Percentiles rank a stretch among this genome's conserved stretches.
Conservation (phyloP, 2,329 filamentous ascomycete species). For the Hymenoscyphus occultus region DNA sequence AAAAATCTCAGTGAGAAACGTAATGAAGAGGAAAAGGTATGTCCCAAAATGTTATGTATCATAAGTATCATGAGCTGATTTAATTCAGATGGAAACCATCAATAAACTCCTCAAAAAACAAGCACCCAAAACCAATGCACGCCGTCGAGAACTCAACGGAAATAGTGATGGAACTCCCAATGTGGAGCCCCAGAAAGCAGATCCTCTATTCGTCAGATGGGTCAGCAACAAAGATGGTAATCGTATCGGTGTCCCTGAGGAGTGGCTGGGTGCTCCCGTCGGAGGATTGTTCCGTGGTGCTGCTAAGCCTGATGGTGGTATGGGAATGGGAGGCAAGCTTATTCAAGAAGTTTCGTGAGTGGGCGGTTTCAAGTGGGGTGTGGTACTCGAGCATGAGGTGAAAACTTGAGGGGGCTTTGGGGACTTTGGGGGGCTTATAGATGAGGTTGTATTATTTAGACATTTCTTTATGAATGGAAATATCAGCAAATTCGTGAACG, state of each 20-base stretch:
- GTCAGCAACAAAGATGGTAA: constrained; percentile 64
- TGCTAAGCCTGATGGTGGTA: constrained; percentile 23
- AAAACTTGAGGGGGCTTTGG: neutral
- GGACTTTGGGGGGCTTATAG: neutral
- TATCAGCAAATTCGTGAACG: no score
- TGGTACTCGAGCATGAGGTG: neutral
- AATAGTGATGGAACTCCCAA: constrained; percentile 48
- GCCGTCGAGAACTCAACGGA: constrained; percentile 39
- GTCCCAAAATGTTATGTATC: constrained; percentile 10
- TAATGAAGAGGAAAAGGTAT: constrained; percentile 74
- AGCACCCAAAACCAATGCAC: constrained; percentile 67
- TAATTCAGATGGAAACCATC: constrained; percentile 76
- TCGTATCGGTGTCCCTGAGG: constrained; percentile 61
- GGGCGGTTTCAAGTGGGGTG: neutral
- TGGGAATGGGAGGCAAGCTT: constrained; percentile 33
- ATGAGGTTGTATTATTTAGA: neutral
- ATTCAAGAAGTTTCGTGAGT: constrained; percentile 35
- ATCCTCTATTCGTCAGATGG: constrained; percentile 67
- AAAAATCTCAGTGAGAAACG: constrained; percentile 75
- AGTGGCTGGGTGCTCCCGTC: constrained; percentile 62
- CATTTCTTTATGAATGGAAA: no score
- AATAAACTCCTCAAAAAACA: constrained; percentile 87
- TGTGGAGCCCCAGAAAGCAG: constrained; percentile 47
- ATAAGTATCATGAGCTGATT: constrained; percentile 14
- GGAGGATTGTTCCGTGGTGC: constrained; percentile 54